Conservation (phyloP, 1,284 basidiomycete species). For the Anthracocystis setariae region DNA sequence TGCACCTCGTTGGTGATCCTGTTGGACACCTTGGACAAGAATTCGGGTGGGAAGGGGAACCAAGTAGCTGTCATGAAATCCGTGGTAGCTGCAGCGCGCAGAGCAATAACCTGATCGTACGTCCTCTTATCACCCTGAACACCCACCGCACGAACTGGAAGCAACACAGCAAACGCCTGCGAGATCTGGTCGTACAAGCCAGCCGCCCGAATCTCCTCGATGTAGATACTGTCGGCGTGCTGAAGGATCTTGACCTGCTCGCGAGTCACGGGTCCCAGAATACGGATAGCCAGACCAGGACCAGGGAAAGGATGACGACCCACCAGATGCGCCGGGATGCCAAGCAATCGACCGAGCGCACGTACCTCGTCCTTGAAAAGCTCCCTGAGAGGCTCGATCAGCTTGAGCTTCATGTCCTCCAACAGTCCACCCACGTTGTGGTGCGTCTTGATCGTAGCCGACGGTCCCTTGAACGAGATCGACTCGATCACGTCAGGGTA, state of each 20-base stretch:
- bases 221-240: slow-evolving; percentile 93
- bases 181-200: slow-evolving; percentile 92
- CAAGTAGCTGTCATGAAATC: slow-evolving; percentile 68
- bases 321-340: slow-evolving; percentile 91
- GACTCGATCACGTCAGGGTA: slow-evolving; percentile 99
- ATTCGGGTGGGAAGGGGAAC: slow-evolving; percentile 88
- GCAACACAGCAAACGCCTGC: slow-evolving; percentile 94
- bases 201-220: slow-evolving; percentile 94
- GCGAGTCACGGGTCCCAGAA: slow-evolving; percentile 90
- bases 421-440: slow-evolving; percentile 98
- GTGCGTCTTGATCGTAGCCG: slow-evolving; percentile 99
- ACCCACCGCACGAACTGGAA: slow-evolving; percentile 96
- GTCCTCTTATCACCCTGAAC: slow-evolving; percentile 97
- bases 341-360: slow-evolving; percentile 86
- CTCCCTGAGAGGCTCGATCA: slow-evolving; percentile 96
- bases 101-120: slow-evolving; percentile 83
- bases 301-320: slow-evolving; percentile 99
- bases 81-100: slow-evolving; percentile 64
- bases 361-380: slow-evolving; percentile 99
- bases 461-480: slow-evolving; percentile 99
- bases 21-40: slow-evolving; percentile 90
- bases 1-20: slow-evolving; percentile 97
- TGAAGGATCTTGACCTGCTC: slow-evolving; percentile 95
- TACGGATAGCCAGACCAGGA: slow-evolving; percentile 97
- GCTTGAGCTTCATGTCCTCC: slow-evolving; percentile 97